Conservation (phyloP, 106 monocot genomes). For the Amphibolis antarctica region DNA sequence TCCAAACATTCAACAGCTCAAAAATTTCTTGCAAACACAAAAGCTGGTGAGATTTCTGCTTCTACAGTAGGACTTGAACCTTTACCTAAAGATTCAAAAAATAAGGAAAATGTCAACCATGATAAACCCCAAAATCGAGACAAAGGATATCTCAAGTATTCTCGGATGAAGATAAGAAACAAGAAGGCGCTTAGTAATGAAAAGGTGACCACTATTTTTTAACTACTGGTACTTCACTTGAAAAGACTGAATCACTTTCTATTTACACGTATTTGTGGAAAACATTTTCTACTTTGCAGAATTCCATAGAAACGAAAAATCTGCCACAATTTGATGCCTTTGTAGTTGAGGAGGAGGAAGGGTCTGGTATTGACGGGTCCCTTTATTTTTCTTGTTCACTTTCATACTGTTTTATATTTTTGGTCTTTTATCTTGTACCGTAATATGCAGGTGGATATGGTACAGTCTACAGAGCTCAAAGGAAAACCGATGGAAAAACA, state of each 20-base stretch:
- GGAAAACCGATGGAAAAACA: slow-evolving; percentile 74
- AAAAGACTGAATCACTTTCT: neutral
- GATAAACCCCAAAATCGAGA: slow-evolving; percentile 1
- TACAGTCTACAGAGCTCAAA: slow-evolving; percentile 75
- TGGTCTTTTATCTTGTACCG: neutral
- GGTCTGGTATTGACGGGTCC: slow-evolving; percentile 50
- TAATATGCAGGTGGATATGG: slow-evolving; percentile 80
- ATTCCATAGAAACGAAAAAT: slow-evolving; percentile 28
- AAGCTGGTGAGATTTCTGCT: neutral
- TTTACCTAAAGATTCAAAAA: neutral
- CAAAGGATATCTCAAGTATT: slow-evolving; percentile 1
- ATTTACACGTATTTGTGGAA: neutral
- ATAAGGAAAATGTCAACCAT: neutral
- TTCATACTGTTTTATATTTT: neutral
- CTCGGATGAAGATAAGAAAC: slow-evolving; percentile 25
- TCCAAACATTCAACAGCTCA: neutral
- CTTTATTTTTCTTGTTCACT: neutral
- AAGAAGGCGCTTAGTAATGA: slow-evolving; percentile 15
- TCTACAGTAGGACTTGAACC: neutral
- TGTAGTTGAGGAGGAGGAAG: slow-evolving; percentile 86
- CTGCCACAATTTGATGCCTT: slow-evolving; percentile 72
- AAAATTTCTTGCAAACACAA: neutral
- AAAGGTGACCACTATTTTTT: slow-evolving; percentile 31
- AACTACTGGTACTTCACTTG: neutral
- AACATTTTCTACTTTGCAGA: slow-evolving; percentile 30